Evolutionary conservation across 2,329 filamentous ascomycete species (phyloP).

Genomic region (Venturia effusa): DNA sequence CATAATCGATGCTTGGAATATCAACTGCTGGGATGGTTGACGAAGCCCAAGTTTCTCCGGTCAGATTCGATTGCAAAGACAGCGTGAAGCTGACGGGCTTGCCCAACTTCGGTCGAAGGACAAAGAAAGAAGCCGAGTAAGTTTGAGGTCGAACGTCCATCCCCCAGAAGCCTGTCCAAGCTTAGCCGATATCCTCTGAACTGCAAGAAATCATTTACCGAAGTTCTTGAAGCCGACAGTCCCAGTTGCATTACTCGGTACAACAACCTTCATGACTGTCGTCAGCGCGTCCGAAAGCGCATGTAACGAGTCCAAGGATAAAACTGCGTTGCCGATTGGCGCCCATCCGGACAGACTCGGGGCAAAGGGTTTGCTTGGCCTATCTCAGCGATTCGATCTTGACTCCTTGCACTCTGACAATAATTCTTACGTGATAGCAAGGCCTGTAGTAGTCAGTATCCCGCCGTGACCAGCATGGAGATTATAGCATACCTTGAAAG

Average conservation of each 20-base stretch:
- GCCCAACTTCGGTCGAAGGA: conserved; percentile 24
- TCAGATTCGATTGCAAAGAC: conserved; percentile 29
- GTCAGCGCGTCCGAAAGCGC: conserved; percentile 36
- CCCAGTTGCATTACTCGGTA: conserved; percentile 25
- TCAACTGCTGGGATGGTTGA: conserved; percentile 19
- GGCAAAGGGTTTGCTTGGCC: conserved; percentile 21
- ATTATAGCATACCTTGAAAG: conserved; percentile 43
- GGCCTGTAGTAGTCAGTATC: conserved; percentile 13
- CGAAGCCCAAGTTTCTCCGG: conserved; percentile 17
- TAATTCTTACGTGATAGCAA: conserved; percentile 14
- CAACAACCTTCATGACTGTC: conserved; percentile 31
- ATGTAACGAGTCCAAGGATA: conserved; percentile 29
- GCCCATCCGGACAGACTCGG: conserved; percentile 19
- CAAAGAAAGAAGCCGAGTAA: conserved; percentile 42
- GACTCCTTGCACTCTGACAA: not conserved
- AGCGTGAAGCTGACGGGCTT: conserved; percentile 29
- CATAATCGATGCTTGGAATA: conserved; percentile 20
- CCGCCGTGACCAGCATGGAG: conserved; percentile 19
- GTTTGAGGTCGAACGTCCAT: conserved; percentile 38
- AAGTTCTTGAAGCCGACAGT: conserved; percentile 38
- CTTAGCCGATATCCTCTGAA: not conserved
- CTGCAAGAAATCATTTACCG: conserved; percentile 17
- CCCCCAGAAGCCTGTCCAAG: conserved; percentile 33
- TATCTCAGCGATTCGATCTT: conserved; percentile 13
- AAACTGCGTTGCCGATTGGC: conserved; percentile 23